A percentile compares a stretch with the other conserved stretches of the same genome.
Evolutionary conservation across 495 filamentous ascomycete genomes (phyloP).

Genomic region (Xylaria longipes): DNA sequence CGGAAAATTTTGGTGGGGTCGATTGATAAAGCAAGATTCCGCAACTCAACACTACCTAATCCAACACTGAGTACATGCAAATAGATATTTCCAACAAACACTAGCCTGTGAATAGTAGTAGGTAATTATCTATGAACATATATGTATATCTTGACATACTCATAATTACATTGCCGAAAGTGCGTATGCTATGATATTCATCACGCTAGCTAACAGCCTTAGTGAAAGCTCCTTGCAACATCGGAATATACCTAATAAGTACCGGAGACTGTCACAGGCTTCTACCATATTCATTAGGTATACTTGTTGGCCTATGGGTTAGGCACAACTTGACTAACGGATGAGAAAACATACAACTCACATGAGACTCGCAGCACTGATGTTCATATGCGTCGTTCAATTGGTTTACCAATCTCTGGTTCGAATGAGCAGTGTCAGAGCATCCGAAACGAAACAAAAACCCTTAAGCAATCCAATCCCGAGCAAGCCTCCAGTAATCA

Average conservation of each 20-base stretch:
- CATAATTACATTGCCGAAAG: background rate
- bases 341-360: background rate
- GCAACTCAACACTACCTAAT: background rate
- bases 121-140: background rate
- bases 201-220: background rate
- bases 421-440: slow-evolving; percentile 5
- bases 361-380: background rate
- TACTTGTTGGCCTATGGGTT: background rate
- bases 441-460: slow-evolving; percentile 6
- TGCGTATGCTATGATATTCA: background rate
- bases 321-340: background rate
- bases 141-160: background rate
- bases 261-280: too few relatives aligned
- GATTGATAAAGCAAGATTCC: slow-evolving; percentile 15
- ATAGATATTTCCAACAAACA: background rate
- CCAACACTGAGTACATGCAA: background rate
- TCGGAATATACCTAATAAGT: too few relatives aligned
- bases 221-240: too few relatives aligned
- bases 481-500: slow-evolving; percentile 9
- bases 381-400: background rate
- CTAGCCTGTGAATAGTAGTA: background rate
- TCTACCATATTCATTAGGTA: too few relatives aligned
- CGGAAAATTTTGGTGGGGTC: slow-evolving; percentile 39
- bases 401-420: background rate
- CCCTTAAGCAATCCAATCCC: background rate